Base-by-base conservation (phyloP, 2,329 filamentous ascomycete species). In the Penicillium sp. region DNA sequence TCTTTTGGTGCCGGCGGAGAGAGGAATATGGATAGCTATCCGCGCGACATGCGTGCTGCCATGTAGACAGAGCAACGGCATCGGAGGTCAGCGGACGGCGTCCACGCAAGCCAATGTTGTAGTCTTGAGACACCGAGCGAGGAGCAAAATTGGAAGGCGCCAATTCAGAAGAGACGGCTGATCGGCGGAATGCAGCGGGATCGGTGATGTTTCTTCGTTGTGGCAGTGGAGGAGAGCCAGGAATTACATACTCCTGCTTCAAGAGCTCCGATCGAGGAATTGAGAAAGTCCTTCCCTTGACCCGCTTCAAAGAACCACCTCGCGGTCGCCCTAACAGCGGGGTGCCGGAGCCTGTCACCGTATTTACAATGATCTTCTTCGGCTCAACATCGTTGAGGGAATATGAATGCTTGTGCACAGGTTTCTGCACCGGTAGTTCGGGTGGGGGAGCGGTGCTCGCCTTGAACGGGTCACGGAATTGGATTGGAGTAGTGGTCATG, bases 1-100 rank as follows among this genome's bases (percentile, higher is more conserved):
- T 74, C 54, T 77, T 77, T 32, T 69, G 68, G 44, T 70, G 69
- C 45, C 68, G 68, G 20, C 65, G 65, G 16, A 64, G 44, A 41
- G 62, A 60, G 10, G 58, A 55, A 18, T 56, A 57, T 11, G 49
- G 45, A 42, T 49, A 49, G 6, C 42, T 37, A 14, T 52, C 52
- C 50, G 61, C 48, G 47, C 52, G 45, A 39, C 55, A 50, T 9
- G 49, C 55, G 29, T 54, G 52, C 20, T 65, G 58, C 40, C 61
- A 61, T 8, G 60, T 54, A n/a, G 60, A 60, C 13, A 63, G 47
- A 24, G 60, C 55, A 35, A 61, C 51, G 1, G 61, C 57, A 46
- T 65, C 62, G 11, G 61, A 58, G 20, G 57, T 58, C 26, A 64
- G 49, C 16, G 60, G 58, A 27, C 56, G 57, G 23, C 53, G 47